phyloP scores from a whole-genome alignment of 148 eudicot species.

The Beta vulgaris region DNA sequence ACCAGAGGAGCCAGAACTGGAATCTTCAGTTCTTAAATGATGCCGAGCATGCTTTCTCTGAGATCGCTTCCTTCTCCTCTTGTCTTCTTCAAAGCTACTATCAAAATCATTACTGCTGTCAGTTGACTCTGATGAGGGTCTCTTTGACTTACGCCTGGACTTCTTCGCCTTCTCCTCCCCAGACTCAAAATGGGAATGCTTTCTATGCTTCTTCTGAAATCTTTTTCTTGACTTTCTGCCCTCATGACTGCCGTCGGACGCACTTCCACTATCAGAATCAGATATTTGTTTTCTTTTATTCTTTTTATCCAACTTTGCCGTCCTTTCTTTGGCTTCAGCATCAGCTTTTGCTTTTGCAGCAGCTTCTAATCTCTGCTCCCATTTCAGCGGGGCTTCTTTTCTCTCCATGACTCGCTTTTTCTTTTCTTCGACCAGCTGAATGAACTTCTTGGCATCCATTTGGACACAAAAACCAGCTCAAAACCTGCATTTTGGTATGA shows the following conservation, averaged over 20 bases:
- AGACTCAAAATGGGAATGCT: constrained; percentile 50
- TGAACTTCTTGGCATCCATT: constrained; percentile 95
- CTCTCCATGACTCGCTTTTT: constrained; percentile 70
- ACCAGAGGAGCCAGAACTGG: constrained; percentile 35
- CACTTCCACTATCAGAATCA: constrained; percentile 48
- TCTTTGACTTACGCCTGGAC: constrained; percentile 53
- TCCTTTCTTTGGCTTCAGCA: constrained; percentile 68
- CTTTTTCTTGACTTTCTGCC: constrained; percentile 44
- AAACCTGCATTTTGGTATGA: constrained; percentile 98
- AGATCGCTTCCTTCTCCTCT: constrained; percentile 38
- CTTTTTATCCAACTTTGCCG: constrained; percentile 50
- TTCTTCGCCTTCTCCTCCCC: constrained; percentile 51
- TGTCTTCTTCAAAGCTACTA: constrained; percentile 47
- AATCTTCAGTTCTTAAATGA: constrained; percentile 29
- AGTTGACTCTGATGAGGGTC: constrained; percentile 46
- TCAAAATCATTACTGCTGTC: constrained; percentile 49
- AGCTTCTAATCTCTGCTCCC: constrained; percentile 94
- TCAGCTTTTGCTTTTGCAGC: constrained; percentile 70
- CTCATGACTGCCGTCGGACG: constrained; percentile 41
- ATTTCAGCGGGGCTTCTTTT: constrained; percentile 90
- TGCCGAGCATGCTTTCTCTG: constrained; percentile 46
- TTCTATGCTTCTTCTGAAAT: constrained; percentile 58
- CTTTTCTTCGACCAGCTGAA: constrained; percentile 91
- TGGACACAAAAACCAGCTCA: constrained; percentile 53
- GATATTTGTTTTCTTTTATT: constrained; percentile 53